Evolutionary conservation across 352 stramenopile species (phyloP).

Genomic region (Thraustochytrium striatum): DNA sequence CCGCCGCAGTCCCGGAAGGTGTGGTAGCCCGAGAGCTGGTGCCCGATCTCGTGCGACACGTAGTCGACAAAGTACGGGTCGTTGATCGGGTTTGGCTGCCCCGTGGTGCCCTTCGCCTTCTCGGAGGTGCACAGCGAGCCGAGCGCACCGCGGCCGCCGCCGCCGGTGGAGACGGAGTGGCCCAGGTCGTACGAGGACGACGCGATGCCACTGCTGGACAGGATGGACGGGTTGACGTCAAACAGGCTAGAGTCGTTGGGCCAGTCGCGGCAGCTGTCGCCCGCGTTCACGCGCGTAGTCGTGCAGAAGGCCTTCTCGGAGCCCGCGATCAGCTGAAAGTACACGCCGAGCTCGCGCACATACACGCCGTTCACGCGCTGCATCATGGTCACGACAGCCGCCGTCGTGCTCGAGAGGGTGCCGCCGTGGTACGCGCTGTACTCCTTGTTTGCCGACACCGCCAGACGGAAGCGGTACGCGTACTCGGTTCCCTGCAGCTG

Average conservation of each 20-base stretch:
- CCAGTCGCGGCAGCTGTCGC: no score
- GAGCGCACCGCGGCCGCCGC: neutral
- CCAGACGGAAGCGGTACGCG: no score
- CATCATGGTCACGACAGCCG: no score
- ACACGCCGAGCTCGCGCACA: no score
- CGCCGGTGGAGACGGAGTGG: conserved; percentile 22
- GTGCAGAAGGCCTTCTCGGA: neutral
- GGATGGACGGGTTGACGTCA: conserved; percentile 7
- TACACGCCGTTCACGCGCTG: no score
- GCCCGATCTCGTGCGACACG: conserved; percentile 20
- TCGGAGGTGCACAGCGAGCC: neutral
- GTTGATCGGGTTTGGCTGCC: neutral
- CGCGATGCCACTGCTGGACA: neutral
- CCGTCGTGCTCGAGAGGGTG: no score
- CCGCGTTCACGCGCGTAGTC: no score
- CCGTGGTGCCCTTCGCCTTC: conserved; percentile 20
- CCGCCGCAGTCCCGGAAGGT: conserved; percentile 11
- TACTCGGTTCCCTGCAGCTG: no score
- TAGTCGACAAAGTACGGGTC: conserved; percentile 38
- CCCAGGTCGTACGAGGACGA: conserved; percentile 34
- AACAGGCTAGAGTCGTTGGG: conserved; percentile 36
- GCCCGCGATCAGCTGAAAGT: no score
- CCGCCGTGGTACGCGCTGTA: no score
- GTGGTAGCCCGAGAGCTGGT: neutral
- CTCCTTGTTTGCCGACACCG: no score